Evolutionary conservation across 2,329 filamentous ascomycete species (phyloP).

Genomic region (Penicillium rolfsii): DNA sequence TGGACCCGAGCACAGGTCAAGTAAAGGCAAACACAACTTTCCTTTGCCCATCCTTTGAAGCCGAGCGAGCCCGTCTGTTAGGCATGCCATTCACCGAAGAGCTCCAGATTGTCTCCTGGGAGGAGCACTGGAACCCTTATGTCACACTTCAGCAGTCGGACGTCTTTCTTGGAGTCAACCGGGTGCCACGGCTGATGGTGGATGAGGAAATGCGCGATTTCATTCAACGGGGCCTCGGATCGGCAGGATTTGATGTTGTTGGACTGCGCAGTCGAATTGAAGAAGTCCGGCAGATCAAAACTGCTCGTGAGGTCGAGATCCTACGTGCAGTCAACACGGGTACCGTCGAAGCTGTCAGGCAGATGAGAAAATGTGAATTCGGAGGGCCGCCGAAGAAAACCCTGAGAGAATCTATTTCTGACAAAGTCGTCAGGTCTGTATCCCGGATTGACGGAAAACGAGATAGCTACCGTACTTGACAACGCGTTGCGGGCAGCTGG

Average conservation of each 20-base stretch:
- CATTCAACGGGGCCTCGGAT: slow-evolving; percentile 60
- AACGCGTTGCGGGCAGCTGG: slow-evolving; percentile 58
- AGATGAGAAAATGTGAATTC: slow-evolving; percentile 52
- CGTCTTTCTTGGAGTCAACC: slow-evolving; percentile 38
- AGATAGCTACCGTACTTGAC: slow-evolving; percentile 61
- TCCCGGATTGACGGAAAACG: slow-evolving; percentile 60
- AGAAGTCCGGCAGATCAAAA: slow-evolving; percentile 63
- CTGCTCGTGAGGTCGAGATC: slow-evolving; percentile 58
- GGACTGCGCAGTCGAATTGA: slow-evolving; percentile 60
- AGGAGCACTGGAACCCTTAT: slow-evolving; percentile 69
- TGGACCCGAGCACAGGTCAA: slow-evolving; percentile 41
- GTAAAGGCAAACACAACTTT: slow-evolving; percentile 61
- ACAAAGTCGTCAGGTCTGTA: slow-evolving; percentile 53
- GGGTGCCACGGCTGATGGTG: slow-evolving; percentile 57
- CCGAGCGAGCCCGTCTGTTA: slow-evolving; percentile 61
- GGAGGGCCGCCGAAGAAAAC: neutral
- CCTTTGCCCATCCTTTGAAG: slow-evolving; percentile 64
- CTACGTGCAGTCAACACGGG: slow-evolving; percentile 66
- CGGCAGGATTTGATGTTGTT: slow-evolving; percentile 59
- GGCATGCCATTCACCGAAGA: slow-evolving; percentile 58
- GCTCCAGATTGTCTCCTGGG: slow-evolving; percentile 62
- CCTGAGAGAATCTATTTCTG: neutral
- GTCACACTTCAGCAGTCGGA: slow-evolving; percentile 54
- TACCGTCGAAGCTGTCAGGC: slow-evolving; percentile 63
- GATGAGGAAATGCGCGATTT: slow-evolving; percentile 69